Base-by-base conservation (phyloP, 805 yeast genomes). In the Pichia manshurica region DNA sequence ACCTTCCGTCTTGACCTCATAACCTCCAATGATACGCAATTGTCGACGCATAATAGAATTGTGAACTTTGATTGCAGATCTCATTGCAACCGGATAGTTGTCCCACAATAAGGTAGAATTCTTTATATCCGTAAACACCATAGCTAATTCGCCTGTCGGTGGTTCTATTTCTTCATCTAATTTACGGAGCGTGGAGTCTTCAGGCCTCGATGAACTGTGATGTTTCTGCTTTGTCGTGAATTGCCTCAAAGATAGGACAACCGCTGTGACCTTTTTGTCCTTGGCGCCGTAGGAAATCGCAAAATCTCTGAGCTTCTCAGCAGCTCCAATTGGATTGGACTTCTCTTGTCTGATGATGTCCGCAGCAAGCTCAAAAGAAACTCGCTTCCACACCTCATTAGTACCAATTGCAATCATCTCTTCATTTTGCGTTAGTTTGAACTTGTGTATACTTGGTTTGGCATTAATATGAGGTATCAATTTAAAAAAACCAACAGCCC, bases 1-100 rank as follows among this genome's bases (percentile, higher is more conserved):
- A 61, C 99, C 99, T 79, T 93, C 99, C 2, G 97, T 93, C 64
- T 93, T 93, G 23, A 93, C 99, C 64, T 93, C 99, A 63, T 93
- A 93, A 2, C 99, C 99, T 32, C 98, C 97, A 61, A 87, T 87
- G 42, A 90, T 82, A 56, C 96, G 77, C 53, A 93, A 69, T 56
- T 88, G 95, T 43, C 98, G 78, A 60, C 99, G 80, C 99, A 93
- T 93, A 28, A 93, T 78, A 20, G 87, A 78, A 62, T 93, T 93
- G 66, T 93, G 99, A 4, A 87, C 84, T 66, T 89, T 88, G 60
- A 93, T 93, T 0, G 99, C 98, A 2, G 96, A 83, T 64, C 97
- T 74, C 99, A 93, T 93, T 0, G 96, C 95, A 44, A 80, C 78
- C 2, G 97, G 96, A 59, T 81, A 84, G 7, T 87, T 72, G 59